These are phyloP conservation scores for Phytopythium montanum DNA, from an alignment of 352 stramenopile species.

Conservation along the genomic window DNA sequence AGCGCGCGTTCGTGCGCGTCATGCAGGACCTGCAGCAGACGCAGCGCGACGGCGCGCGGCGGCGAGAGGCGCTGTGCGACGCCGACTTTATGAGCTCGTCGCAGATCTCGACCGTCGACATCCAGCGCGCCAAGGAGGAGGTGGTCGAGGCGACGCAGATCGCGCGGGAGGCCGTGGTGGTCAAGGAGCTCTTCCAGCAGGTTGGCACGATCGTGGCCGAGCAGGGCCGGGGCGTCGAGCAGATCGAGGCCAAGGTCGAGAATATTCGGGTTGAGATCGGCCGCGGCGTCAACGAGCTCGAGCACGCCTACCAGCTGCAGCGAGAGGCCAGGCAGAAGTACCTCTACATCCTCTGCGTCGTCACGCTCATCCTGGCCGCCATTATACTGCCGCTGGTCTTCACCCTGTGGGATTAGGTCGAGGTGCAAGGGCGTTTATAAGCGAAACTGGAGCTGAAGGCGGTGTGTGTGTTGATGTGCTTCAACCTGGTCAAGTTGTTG, in stretches of 20 bases:
- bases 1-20: slow-evolving; percentile 53
- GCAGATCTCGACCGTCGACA: slow-evolving; percentile 49
- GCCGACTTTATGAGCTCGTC: slow-evolving; percentile 55
- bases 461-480: neutral
- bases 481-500: slow-evolving; percentile 10
- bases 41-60: slow-evolving; percentile 43
- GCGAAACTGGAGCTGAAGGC: too few relatives aligned
- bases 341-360: slow-evolving; percentile 34
- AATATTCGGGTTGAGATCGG: slow-evolving; percentile 71
- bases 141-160: slow-evolving; percentile 65
- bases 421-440: too few relatives aligned
- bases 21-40: slow-evolving; percentile 74
- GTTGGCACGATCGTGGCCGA: slow-evolving; percentile 58
- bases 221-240: slow-evolving; percentile 63
- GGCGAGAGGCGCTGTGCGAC: slow-evolving; percentile 66
- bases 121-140: slow-evolving; percentile 77
- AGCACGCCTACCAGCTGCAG: slow-evolving; percentile 58
- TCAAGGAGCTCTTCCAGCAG: slow-evolving; percentile 70
- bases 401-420: slow-evolving; percentile 12
- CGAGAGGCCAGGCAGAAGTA: slow-evolving; percentile 65
- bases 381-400: slow-evolving; percentile 57
- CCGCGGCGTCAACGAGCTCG: slow-evolving; percentile 60
- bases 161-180: slow-evolving; percentile 50
- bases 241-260: slow-evolving; percentile 75
- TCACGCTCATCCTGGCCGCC: slow-evolving; percentile 29